Evolutionary conservation across 306 rosid species (phyloP).

Genomic region (Inga leiocalycina): DNA sequence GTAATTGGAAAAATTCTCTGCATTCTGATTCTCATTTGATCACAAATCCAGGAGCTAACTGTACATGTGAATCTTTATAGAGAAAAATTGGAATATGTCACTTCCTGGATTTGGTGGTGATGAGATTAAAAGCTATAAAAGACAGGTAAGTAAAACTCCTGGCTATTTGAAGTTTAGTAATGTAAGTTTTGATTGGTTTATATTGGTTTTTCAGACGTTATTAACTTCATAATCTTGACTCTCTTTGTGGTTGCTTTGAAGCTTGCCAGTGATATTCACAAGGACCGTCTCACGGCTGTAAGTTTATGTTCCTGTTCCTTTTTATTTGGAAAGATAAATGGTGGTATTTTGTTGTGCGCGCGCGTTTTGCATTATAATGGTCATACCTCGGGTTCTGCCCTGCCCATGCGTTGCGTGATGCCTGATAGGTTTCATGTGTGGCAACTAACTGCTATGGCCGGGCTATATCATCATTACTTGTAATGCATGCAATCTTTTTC

Average conservation of each 20-base stretch:
- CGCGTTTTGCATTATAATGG: background rate
- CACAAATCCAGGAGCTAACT: slow-evolving; percentile 22
- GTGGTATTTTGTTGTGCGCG: background rate
- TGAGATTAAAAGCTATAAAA: slow-evolving; percentile 83
- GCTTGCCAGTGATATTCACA: slow-evolving; percentile 78
- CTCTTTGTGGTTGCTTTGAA: slow-evolving; percentile 50
- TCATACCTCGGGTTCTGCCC: background rate
- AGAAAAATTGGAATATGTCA: slow-evolving; percentile 84
- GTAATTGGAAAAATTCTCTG: slow-evolving; percentile 35
- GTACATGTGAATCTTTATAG: slow-evolving; percentile 44
- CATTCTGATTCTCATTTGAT: slow-evolving; percentile 5
- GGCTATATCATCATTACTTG: background rate
- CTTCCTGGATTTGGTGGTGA: slow-evolving; percentile 96
- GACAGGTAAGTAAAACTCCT: slow-evolving; percentile 53
- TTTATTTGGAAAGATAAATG: slow-evolving; percentile 4
- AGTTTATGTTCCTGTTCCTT: slow-evolving; percentile 41
- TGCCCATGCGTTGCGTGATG: background rate
- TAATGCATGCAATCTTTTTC: background rate
- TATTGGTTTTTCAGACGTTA: background rate
- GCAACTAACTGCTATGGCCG: background rate
- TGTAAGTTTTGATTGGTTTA: slow-evolving; percentile 1
- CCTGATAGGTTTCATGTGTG: background rate
- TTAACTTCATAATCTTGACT: slow-evolving; percentile 21
- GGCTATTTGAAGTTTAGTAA: slow-evolving; percentile 29
- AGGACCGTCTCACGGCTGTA: slow-evolving; percentile 88